phyloP scores from a whole-genome alignment of 768 basidiomycete species.

The Mycena albidolilacea region DNA sequence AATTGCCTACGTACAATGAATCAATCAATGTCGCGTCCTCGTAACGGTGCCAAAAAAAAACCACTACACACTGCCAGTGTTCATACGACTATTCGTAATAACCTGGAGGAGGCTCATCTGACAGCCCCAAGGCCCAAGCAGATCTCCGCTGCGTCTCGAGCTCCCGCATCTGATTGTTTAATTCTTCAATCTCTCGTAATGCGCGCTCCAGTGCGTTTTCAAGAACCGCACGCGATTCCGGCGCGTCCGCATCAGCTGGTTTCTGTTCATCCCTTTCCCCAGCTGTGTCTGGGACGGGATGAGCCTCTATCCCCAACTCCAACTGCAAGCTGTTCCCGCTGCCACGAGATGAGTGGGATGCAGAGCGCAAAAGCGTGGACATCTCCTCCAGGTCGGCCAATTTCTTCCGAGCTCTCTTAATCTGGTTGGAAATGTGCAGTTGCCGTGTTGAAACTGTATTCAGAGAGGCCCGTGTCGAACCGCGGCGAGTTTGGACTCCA shows the following conservation, averaged over 20 bases:
- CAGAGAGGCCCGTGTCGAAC: background rate
- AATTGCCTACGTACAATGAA: too few species aligned
- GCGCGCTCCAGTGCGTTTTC: slow-evolving; percentile 3
- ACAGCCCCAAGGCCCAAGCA: background rate
- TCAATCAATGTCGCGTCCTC: too few species aligned
- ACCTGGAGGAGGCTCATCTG: slow-evolving; percentile 11
- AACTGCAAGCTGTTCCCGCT: too few species aligned
- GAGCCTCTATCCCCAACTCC: too few species aligned
- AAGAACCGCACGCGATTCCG: background rate
- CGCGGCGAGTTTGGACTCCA: background rate
- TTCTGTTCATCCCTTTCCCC: background rate
- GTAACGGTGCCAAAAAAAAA: too few species aligned
- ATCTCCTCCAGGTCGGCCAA: slow-evolving; percentile 23
- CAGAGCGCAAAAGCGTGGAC: slow-evolving; percentile 9
- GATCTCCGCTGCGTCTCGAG: slow-evolving; percentile 15
- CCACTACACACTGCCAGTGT: too few species aligned
- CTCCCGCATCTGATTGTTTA: slow-evolving; percentile 22
- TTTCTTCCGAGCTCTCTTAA: slow-evolving; percentile 21
- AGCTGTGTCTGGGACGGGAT: background rate
- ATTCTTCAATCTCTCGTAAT: background rate
- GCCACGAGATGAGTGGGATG: background rate
- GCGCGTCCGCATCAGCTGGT: background rate
- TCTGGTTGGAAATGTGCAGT: slow-evolving; percentile 26
- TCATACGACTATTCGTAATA: background rate
- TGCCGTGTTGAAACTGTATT: slow-evolving; percentile 2